These are phyloP conservation scores for Coniochaeta sp. DNA, from an alignment of 2,329 filamentous ascomycete species.

Conservation along the genomic window DNA sequence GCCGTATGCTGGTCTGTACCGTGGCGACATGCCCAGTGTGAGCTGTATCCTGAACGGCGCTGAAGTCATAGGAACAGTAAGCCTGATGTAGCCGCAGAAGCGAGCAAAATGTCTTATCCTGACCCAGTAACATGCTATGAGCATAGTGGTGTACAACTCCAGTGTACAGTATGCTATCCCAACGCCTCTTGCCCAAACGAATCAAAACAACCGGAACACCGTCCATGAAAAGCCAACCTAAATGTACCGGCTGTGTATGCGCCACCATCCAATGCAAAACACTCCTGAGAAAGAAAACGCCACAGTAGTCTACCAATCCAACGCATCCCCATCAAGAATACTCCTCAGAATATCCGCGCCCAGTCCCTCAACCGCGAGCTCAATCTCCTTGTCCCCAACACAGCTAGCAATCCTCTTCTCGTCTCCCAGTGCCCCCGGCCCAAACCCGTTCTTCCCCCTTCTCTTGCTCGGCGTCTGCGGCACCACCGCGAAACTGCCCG, in stretches of 20 bases:
- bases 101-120: background rate
- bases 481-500: slow-evolving; percentile 57
- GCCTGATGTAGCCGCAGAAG: background rate
- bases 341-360: slow-evolving; percentile 55
- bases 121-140: background rate
- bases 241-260: too few relatives aligned
- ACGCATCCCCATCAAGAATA: slow-evolving; percentile 54
- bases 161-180: background rate
- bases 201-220: background rate
- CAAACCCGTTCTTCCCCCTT: slow-evolving; percentile 48
- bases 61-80: background rate
- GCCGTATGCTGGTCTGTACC: too few relatives aligned
- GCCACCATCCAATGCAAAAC: background rate
- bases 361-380: slow-evolving; percentile 58
- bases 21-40: too few relatives aligned
- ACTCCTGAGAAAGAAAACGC: background rate
- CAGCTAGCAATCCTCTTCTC: slow-evolving; percentile 74
- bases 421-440: slow-evolving; percentile 46
- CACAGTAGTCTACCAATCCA: slow-evolving; percentile 35
- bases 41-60: background rate
- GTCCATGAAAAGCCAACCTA: too few relatives aligned
- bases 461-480: slow-evolving; percentile 68
- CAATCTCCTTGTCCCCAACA: slow-evolving; percentile 73
- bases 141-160: background rate
- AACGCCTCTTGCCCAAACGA: background rate